Base-by-base conservation (phyloP, 345 rosid species). In the Sonneratia caseolaris region DNA sequence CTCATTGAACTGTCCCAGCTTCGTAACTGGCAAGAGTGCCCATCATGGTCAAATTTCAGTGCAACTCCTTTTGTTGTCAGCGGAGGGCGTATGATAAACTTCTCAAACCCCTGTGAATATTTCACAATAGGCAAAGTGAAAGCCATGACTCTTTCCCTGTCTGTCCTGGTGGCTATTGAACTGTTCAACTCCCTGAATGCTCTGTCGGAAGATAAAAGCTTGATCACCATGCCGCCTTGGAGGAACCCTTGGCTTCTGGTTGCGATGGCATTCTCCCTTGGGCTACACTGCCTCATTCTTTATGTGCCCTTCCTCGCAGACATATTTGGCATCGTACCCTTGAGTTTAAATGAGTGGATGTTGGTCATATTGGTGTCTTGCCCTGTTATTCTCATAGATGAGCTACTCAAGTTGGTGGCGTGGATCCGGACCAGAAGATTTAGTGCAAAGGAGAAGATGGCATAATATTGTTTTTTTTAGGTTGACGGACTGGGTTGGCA, bases 101-200 rank as follows among this genome's bases (percentile, higher is more conserved):
- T 89, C 69, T 79, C 86, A 15, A 74, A 86, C 76, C 97, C 95
- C 37, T 93, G 98, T 27, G 98, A 93, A 64, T 93, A 91, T 79
- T 93, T 93, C 82, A 84, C 94, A 12, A 38, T 68, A 0, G 98
- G 98, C 36, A 89, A 88, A 81, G 92, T 93, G 74, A 93, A 93
- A 79, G 88, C 97, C 10, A 85, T 86, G 94, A 91, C 97, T 18
- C 78, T 93, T 35, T 93, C 98, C 0, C 92, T 91, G 4, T 90
- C 98, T 24, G 97, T 88, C 37, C 76, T 91, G 77, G 98, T 91
- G 72, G 90, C 93, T 1, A 94, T 91, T 35, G 98, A 91, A 81
- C 86, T 91, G 98, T 88, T 91, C 79, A 94, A 91, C 79, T 90
- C 97, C 24, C 75, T 94, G 76, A 93, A 93, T 36, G 96, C 97